Base-by-base conservation (phyloP, 2,329 filamentous ascomycete genomes). In the Parastagonospora avenae region DNA sequence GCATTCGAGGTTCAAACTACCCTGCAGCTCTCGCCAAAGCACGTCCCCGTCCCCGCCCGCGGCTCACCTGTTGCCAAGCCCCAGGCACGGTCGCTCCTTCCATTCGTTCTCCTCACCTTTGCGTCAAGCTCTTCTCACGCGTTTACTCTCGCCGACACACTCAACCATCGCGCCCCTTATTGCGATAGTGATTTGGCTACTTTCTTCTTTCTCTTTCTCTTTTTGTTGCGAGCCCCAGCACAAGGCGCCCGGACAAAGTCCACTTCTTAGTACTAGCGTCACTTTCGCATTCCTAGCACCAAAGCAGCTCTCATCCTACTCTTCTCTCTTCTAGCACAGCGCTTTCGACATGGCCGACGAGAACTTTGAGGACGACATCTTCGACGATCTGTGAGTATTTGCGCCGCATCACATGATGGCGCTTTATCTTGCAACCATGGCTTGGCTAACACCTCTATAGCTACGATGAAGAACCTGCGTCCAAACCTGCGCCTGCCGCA, bases 301-400 rank as follows among this genome's bases (percentile, higher is more conserved):
- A 24, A 24, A 24, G 19, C 19, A 24, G 19, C 19, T 24, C 19
- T 24, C 19, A 24, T 5, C 35, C 38, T 39, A 41, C 55, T 81
- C 33, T 28, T 35, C 19, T 31, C 24, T 5, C n/a, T 16, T 28
- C 33, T 31, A 10, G 32, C 33, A 42, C 43, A 24, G 15, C 14
- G 4, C 15, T 32, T 31, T 7, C 55, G 54, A 42, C 65, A 94
- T 93, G 90, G 85, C 90, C 41, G 91, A 94, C 68, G 90, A 92
- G 69, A 90, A 90, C 62, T 87, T 91, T 63, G 92, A 96, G 64
- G 92, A 96, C 70, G 92, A 96, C 82, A 89, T 96, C 76, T 96
- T 96, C 76, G 92, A 92, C 67, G 92, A 96, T 78, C 85, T 96
- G 92, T 96, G 80, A 78, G 91, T 83, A 12, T 49, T 27, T 5